phyloP scores from a whole-genome alignment of 1,284 basidiomycete genomes.

The Coniophora puteana region DNA sequence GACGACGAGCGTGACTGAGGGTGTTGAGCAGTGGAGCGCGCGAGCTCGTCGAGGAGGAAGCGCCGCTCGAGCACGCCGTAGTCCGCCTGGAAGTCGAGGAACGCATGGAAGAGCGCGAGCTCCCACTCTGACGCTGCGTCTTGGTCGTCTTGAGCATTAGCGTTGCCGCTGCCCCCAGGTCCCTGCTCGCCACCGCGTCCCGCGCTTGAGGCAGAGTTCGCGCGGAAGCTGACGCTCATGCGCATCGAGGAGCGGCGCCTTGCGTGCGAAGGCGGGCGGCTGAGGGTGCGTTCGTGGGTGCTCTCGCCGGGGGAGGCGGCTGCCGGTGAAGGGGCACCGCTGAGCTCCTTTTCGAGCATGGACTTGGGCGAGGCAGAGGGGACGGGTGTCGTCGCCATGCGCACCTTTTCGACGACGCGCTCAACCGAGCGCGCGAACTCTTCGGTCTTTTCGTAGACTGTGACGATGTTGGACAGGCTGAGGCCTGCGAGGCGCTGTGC shows the following conservation, averaged over 20 bases:
- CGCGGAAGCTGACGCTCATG: slow-evolving; percentile 70
- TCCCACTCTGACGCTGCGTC: too few species aligned
- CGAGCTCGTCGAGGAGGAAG: slow-evolving; percentile 57
- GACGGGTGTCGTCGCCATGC: slow-evolving; percentile 37
- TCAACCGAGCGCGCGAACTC: slow-evolving; percentile 73
- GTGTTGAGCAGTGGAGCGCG: slow-evolving; percentile 22
- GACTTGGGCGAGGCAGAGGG: slow-evolving; percentile 10
- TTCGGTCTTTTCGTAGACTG: slow-evolving; percentile 70
- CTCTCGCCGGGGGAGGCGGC: slow-evolving; percentile 17
- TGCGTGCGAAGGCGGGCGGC: slow-evolving; percentile 23
- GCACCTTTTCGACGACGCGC: slow-evolving; percentile 73
- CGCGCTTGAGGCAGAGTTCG: slow-evolving; percentile 23
- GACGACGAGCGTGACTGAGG: slow-evolving; percentile 38
- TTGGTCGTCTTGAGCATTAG: too few species aligned
- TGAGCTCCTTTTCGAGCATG: slow-evolving; percentile 10
- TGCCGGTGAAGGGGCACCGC: slow-evolving; percentile 17
- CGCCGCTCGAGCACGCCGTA: slow-evolving; percentile 76
- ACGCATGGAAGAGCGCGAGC: slow-evolving; percentile 86
- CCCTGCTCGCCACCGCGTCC: too few species aligned
- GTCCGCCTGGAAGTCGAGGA: slow-evolving; percentile 83
- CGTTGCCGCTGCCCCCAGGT: too few species aligned
- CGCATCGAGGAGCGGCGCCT: slow-evolving; percentile 60
- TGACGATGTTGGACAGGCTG: slow-evolving; percentile 68
- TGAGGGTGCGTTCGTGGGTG: slow-evolving; percentile 23
- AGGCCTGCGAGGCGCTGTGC: slow-evolving; percentile 71